These are phyloP conservation scores for Chenopodium album DNA, from an alignment of 148 eudicot genomes.

Conservation along the genomic window DNA sequence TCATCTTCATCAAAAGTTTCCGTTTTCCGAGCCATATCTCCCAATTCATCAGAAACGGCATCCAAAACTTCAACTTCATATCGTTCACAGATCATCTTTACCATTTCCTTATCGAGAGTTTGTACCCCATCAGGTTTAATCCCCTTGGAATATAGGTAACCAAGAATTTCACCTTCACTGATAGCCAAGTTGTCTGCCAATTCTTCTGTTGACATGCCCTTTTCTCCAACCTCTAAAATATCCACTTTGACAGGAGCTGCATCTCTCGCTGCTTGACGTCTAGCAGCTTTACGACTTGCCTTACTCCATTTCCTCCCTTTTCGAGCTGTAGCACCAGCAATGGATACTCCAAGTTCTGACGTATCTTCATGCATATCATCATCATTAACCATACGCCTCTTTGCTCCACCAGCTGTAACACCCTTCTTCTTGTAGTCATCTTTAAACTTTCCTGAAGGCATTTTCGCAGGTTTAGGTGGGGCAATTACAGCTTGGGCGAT, in stretches of 20 bases:
- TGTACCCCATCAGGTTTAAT: conserved; percentile 81
- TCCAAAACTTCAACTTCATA: conserved; percentile 88
- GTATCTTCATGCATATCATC: conserved; percentile 65
- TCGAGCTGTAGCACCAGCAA: conserved; percentile 60
- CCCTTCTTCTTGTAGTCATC: conserved; percentile 69
- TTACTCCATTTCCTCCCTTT: conserved; percentile 92
- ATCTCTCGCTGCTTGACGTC: conserved; percentile 83
- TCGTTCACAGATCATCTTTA: conserved; percentile 86
- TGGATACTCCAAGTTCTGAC: conserved; percentile 62
- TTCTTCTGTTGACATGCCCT: conserved; percentile 85
- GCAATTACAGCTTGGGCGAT: conserved; percentile 69
- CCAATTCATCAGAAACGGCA: conserved; percentile 54
- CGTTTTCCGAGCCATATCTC: conserved; percentile 88
- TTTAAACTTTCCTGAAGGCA: conserved; percentile 52
- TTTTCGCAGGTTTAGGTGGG: conserved; percentile 69
- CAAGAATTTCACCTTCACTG: conserved; percentile 91
- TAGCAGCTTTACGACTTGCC: conserved; percentile 92
- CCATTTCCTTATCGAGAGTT: conserved; percentile 78
- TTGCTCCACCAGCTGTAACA: conserved; percentile 51
- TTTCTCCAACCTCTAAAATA: conserved; percentile 81
- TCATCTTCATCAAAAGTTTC: conserved; percentile 85
- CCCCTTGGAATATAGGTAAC: conserved; percentile 75
- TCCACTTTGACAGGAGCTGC: conserved; percentile 92
- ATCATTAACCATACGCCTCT: conserved; percentile 55
- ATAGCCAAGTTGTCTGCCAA: conserved; percentile 84